phyloP scores from a whole-genome alignment of 768 basidiomycete genomes.

The Mycena galopus region DNA sequence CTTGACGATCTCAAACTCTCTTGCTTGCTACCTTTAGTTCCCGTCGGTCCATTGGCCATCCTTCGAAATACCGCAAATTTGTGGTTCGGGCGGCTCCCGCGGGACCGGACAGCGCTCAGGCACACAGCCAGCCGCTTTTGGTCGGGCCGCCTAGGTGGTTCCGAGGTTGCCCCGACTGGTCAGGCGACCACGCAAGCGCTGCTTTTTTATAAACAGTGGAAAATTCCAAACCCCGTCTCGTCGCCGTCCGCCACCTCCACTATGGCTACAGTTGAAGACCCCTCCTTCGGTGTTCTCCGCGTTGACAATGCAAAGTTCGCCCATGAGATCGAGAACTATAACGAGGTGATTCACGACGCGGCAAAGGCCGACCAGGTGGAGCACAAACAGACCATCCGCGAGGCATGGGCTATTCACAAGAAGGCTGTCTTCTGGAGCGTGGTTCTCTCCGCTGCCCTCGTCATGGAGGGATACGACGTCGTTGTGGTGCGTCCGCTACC shows the following conservation, averaged over 20 bases:
- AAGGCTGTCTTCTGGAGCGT: slow-evolving; percentile 41
- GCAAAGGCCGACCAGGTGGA: slow-evolving; percentile 37
- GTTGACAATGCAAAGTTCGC: slow-evolving; percentile 32
- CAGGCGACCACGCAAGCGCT: neutral
- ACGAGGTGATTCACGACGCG: slow-evolving; percentile 31
- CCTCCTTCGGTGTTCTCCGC: slow-evolving; percentile 57
- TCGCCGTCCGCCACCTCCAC: neutral
- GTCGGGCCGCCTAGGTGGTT: neutral
- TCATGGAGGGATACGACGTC: slow-evolving; percentile 44
- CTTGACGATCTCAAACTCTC: no score
- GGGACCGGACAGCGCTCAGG: no score
- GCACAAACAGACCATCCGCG: slow-evolving; percentile 37
- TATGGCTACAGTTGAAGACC: slow-evolving; percentile 52
- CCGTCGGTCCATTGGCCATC: no score
- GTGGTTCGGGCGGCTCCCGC: no score
- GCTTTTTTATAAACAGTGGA: neutral
- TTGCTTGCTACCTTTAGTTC: no score
- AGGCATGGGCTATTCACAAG: slow-evolving; percentile 39
- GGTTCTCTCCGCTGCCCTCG: slow-evolving; percentile 38
- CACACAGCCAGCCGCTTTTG: neutral
- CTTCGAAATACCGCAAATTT: no score
- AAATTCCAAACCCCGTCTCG: no score
- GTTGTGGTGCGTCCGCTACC: slow-evolving; percentile 36
- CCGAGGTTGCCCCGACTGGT: slow-evolving; percentile 8
- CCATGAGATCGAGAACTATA: slow-evolving; percentile 36